Evolutionary conservation across 352 stramenopile genomes (phyloP), one percentile per base, ranked within the genome.

Genomic region (Phytopythium mirpurense): DNA sequence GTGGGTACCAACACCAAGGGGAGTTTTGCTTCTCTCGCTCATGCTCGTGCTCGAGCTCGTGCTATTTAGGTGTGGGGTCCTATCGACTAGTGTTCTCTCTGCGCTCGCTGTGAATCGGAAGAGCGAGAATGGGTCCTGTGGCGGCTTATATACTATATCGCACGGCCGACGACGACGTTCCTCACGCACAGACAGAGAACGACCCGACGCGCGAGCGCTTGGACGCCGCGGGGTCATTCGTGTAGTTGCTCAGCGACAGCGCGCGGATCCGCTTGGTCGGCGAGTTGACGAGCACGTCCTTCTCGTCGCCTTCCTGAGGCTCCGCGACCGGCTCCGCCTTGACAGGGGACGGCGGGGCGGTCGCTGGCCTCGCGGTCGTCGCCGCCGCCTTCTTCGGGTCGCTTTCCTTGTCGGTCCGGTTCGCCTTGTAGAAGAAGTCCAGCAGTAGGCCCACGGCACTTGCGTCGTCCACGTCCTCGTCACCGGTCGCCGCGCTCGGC

Each of bases 371-470:
- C n/a, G n/a, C n/a, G n/a, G 1, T 19, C 21, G 41, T 15, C 0
- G 49, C 29, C 15, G 40, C 27, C 14, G 46, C 41, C 32, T 43
- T 41, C 42, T 71, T 67, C n/a, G 36, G 24, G 31, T 51, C 57
- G 38, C 53, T 64, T 47, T 67, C 62, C 47, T 71, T 72, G 31
- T 86, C 74, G 47, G 82, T 83, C 12, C 76, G 72, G 62, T 83
- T 88, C 32, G 80, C 80, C 59, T 86, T 91, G 68, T 91, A 87
- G 54, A 88, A 88, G 46, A 91, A 91, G 54, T 88, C 80, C 14
- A 91, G 57, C 19, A 91, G 51, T 45, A 91, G 51, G 0, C 80
- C 80, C 15, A 91, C 80, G 10, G 80, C 80, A 40, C 73, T 86
- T 16, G 73, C 80, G 32, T 87, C 79, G 27, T 88, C 77, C 10